Base-by-base conservation (phyloP, 306 rosid species). In the Echinosophora koreensis region DNA sequence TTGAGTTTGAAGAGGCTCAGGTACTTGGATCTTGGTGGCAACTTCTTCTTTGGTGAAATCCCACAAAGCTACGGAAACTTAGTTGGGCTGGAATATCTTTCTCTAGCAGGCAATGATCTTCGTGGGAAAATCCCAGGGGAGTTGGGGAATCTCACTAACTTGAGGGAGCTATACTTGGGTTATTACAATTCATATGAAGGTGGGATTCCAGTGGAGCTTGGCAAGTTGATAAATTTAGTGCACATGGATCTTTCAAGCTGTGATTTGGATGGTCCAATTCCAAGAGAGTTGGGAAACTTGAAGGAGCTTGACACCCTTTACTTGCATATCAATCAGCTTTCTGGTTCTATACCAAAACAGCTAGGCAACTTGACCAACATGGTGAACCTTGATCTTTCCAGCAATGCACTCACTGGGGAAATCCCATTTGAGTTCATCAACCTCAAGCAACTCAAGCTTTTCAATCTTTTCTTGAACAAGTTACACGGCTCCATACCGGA, bases 401-500 rank as follows among this genome's bases (percentile, higher is more conserved):
- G 83, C 86, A 93, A 93, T 83, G 89, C 84, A 61, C 88, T 93
- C 35, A 86, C 86, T 0, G 98, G 98, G 4, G 95, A 91, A 85
- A 93, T 93, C 78, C 98, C 98, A 9, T 49, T 42, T 0, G 96
- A 93, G 88, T 93, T 93, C 80, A 70, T 66, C 35, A 84, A 76
- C 63, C 93, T 93, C 69, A 77, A 46, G 4, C 65, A 70, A 58
- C 98, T 93, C 79, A 76, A 83, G 86, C 98, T 93, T 38, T 85
- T 91, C 74, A 88, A 91, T 80, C 90, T 93, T 22, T 91, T 93
- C 90, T 71, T 90, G 85, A 93, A 93, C 89, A 87, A 86, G 62
- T 69, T 93, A 15, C 97, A 93, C 22, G 97, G 98, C 8, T 89
- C 95, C 57, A 91, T 93, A 58, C 98, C 98, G 0, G 89, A 91